A percentile compares a stretch with the other conserved stretches of the same genome.
These are phyloP conservation scores for Ceratobasidium sp. DNA, from an alignment of 1,284 basidiomycete species.

Conservation along the genomic window DNA sequence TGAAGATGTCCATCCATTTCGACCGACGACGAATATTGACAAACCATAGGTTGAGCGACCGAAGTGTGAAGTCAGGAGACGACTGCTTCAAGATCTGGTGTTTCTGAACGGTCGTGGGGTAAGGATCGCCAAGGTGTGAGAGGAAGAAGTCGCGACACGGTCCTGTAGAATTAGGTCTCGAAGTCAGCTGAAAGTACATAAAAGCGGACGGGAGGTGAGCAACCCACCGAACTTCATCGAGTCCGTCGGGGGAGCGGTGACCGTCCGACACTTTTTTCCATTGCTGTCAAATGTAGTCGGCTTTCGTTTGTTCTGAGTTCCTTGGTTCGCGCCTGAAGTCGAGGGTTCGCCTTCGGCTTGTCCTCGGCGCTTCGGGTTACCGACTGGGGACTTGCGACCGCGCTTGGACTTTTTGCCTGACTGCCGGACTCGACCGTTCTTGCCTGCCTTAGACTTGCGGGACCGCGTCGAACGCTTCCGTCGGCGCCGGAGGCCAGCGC, in stretches of 20 bases:
- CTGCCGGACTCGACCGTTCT: conserved; percentile 30
- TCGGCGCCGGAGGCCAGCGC: conserved; percentile 10
- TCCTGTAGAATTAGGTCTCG: conserved; percentile 17
- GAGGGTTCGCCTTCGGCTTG: conserved; percentile 7
- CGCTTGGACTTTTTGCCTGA: conserved; percentile 43
- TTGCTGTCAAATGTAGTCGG: neutral
- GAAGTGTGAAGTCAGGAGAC: conserved; percentile 41
- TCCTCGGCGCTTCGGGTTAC: conserved; percentile 43
- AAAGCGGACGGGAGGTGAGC: neutral
- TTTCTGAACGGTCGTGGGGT: conserved; percentile 49
- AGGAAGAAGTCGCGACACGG: conserved; percentile 50
- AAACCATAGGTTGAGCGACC: conserved; percentile 50
- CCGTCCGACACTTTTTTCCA: conserved; percentile 30
- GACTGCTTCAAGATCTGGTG: conserved; percentile 42
- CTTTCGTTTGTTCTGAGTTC: too few species aligned
- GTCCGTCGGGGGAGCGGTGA: conserved; percentile 39
- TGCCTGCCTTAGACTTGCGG: conserved; percentile 37
- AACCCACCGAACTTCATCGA: conserved; percentile 44
- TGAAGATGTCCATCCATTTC: conserved; percentile 49
- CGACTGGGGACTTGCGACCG: conserved; percentile 38
- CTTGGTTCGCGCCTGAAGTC: neutral
- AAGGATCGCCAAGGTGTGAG: conserved; percentile 46
- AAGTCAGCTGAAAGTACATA: conserved; percentile 35
- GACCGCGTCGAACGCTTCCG: conserved; percentile 34
- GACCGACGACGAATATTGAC: conserved; percentile 50